Evolutionary conservation across 1,284 basidiomycete genomes (phyloP).

Genomic region (Puccinia novopanici): DNA sequence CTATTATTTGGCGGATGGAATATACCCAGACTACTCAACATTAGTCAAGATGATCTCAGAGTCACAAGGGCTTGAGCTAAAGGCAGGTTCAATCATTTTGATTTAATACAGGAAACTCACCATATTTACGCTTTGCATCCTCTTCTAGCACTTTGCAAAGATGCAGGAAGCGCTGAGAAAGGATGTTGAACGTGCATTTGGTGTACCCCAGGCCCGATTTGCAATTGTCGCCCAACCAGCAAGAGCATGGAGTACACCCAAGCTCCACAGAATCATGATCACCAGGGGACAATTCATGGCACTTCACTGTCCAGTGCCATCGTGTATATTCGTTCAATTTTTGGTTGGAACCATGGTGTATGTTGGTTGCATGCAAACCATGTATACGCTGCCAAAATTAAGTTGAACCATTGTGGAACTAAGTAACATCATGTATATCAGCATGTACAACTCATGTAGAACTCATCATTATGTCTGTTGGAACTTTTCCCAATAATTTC

Average conservation of each 20-base stretch:
- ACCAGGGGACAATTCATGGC: too few relatives aligned
- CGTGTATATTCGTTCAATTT: too few relatives aligned
- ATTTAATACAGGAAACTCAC: too few relatives aligned
- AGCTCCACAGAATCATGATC: neutral
- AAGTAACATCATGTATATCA: too few relatives aligned
- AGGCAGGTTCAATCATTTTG: neutral
- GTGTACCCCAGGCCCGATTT: conserved; percentile 4
- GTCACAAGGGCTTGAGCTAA: neutral
- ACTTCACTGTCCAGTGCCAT: too few relatives aligned
- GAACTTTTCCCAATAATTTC: too few relatives aligned
- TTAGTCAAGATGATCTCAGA: neutral
- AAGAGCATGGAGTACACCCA: neutral
- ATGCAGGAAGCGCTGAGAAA: neutral
- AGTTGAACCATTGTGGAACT: too few relatives aligned
- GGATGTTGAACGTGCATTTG: conserved; percentile 2
- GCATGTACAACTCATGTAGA: too few relatives aligned
- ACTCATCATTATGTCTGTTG: too few relatives aligned
- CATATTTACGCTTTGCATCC: neutral
- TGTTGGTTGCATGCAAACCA: too few relatives aligned
- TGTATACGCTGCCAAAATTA: too few relatives aligned
- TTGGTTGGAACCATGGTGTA: too few relatives aligned
- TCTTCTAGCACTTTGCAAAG: conserved; percentile 9
- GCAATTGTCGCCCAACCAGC: neutral
- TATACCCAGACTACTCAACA: neutral
- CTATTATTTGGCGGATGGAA: neutral